Evolutionary conservation across 768 basidiomycete species (phyloP).

Genomic region (Dentipellis sp.): DNA sequence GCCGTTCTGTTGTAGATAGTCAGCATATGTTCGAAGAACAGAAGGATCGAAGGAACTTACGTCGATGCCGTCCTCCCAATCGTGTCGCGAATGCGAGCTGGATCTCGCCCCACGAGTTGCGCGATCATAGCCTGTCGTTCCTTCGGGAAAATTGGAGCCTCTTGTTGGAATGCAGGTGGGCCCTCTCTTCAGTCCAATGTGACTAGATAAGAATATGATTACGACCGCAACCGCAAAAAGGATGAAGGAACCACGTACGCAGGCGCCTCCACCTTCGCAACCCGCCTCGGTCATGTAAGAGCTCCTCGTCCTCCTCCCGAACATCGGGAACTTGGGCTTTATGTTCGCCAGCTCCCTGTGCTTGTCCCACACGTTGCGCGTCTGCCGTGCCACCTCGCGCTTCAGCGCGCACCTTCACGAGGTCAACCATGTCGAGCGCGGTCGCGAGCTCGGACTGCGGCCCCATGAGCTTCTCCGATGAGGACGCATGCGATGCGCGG

Average conservation of each 20-base stretch:
- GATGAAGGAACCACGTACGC: constrained; percentile 16
- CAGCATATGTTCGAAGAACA: constrained; percentile 1
- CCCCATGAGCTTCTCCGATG: constrained; percentile 80
- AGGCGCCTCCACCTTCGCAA: constrained; percentile 33
- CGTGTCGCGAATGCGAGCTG: constrained; percentile 51
- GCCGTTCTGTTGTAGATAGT: constrained; percentile 37
- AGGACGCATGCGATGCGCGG: constrained; percentile 80
- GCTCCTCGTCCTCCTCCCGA: constrained; percentile 57
- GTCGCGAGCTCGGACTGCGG: constrained; percentile 67
- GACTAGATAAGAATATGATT: constrained; percentile 20
- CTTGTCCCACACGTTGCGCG: constrained; percentile 68
- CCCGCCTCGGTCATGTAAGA: constrained; percentile 63
- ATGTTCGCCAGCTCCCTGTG: constrained; percentile 68
- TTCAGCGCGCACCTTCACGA: constrained; percentile 62
- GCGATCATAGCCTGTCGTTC: constrained; percentile 56
- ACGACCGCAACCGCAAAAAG: neutral
- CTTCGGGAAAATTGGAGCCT: constrained; percentile 49
- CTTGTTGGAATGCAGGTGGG: constrained; percentile 33
- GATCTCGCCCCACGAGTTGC: constrained; percentile 49
- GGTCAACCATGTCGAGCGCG: constrained; percentile 64
- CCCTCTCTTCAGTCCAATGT: constrained; percentile 43
- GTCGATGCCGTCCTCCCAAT: constrained; percentile 86
- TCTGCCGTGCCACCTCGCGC: constrained; percentile 47
- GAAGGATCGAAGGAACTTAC: constrained; percentile 33
- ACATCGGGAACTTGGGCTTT: constrained; percentile 62